Conservation (phyloP, 177 flowering plant species). For the Vitis hybrid region DNA sequence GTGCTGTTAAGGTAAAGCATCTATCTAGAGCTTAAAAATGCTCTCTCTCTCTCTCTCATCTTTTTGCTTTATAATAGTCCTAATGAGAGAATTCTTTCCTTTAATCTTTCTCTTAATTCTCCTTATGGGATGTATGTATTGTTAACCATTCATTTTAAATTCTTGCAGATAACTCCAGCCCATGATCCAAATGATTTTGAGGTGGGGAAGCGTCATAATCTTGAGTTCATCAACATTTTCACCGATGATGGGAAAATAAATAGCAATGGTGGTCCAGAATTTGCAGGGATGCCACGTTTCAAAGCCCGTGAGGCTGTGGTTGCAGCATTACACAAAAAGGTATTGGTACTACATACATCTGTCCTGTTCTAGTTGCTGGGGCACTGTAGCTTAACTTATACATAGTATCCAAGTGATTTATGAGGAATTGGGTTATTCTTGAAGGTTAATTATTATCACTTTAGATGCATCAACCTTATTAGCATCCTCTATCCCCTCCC, state of each 20-base stretch:
- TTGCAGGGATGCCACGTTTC: slow-evolving; percentile 88
- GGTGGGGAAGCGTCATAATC: slow-evolving; percentile 88
- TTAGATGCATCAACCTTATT: no score
- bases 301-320: slow-evolving; percentile 75
- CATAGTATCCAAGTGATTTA: no score
- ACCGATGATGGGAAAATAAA: slow-evolving; percentile 96
- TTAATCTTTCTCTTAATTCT: not conserved
- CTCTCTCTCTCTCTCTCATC: not conserved
- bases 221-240: slow-evolving; percentile 81
- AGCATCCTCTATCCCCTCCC: no score
- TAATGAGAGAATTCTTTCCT: not conserved
- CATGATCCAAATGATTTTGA: slow-evolving; percentile 99
- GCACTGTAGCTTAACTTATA: no score
- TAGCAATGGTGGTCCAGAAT: slow-evolving; percentile 75
- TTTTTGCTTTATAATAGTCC: not conserved
- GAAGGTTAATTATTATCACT: no score
- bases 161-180: slow-evolving; percentile 87
- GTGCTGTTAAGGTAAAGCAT: slow-evolving; percentile 83
- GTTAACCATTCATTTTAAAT: not conserved
- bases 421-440: no score
- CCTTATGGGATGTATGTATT: not conserved
- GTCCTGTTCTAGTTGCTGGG: no score
- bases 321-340: slow-evolving; percentile 74
- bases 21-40: not conserved
- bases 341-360: slow-evolving; percentile 16